Conservation (phyloP, 2,329 filamentous ascomycete species). For the Mollisia scopiformis region DNA sequence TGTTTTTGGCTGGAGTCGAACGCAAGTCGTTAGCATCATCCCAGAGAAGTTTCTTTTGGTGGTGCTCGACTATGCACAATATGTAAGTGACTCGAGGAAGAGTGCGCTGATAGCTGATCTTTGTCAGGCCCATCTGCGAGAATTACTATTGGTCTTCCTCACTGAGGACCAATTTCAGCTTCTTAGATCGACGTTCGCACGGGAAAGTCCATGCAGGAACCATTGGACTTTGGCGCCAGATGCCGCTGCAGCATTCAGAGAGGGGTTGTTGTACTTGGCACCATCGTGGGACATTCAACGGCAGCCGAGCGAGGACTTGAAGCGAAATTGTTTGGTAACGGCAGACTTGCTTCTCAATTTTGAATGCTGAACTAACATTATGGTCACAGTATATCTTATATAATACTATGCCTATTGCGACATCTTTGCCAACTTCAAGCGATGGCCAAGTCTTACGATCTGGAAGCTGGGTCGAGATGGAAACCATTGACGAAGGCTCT, state of each 20-base stretch:
- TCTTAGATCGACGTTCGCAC: neutral
- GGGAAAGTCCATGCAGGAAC: neutral
- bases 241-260: neutral
- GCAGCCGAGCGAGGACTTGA: neutral
- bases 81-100: neutral
- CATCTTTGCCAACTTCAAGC: neutral
- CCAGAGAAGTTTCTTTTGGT: neutral
- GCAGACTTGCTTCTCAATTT: neutral
- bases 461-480: neutral
- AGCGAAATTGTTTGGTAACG: neutral
- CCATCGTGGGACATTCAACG: neutral
- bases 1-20: neutral
- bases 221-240: neutral
- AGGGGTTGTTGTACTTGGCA: neutral
- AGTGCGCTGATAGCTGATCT: neutral
- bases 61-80: neutral
- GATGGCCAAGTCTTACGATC: neutral
- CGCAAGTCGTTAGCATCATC: neutral
- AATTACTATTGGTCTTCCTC: neutral
- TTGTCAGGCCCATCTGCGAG: neutral
- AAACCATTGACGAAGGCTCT: neutral
- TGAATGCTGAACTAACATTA: neutral
- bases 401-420: neutral
- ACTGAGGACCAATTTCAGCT: neutral
- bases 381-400: neutral